Evolutionary conservation across 257 asterid species (phyloP).

Genomic region (Ilex asprella): DNA sequence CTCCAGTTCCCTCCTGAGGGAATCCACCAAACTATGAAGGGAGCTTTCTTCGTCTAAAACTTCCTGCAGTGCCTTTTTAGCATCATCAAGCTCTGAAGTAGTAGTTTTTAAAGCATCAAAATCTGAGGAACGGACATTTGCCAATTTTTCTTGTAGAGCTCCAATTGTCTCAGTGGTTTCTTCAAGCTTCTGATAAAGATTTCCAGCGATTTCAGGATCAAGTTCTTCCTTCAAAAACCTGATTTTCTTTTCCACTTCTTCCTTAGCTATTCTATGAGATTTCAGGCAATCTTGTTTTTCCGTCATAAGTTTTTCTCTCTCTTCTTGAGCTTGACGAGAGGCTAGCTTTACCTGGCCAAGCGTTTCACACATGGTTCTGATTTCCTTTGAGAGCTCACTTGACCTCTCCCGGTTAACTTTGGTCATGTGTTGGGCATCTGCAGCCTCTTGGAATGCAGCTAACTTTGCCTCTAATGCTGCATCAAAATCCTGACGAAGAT

Average conservation of each 20-base stretch:
- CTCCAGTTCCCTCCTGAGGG: conserved; percentile 13
- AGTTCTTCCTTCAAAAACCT: conserved; percentile 32
- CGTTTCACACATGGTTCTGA: conserved; percentile 23
- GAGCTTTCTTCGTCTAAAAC: conserved; percentile 10
- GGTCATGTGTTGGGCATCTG: conserved; percentile 41
- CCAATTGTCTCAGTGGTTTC: conserved; percentile 42
- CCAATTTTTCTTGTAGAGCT: conserved; percentile 28
- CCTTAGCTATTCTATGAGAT: conserved; percentile 30
- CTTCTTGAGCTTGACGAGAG: conserved; percentile 43
- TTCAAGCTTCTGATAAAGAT: conserved; percentile 48
- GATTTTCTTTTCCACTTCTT: conserved; percentile 32
- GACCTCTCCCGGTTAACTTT: conserved; percentile 33
- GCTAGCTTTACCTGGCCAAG: conserved; percentile 41
- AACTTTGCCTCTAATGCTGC: conserved; percentile 38
- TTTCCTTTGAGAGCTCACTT: conserved; percentile 44
- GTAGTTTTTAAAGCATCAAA: conserved; percentile 6
- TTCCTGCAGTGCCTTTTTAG: conserved; percentile 12
- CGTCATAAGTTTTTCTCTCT: conserved; percentile 27
- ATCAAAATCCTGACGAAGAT: conserved; percentile 48
- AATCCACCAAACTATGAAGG: conserved; percentile 9
- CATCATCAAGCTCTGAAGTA: conserved; percentile 11
- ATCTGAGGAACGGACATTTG: conserved; percentile 5
- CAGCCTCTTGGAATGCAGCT: conserved; percentile 45
- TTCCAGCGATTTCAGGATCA: conserved; percentile 19
- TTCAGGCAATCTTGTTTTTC: conserved; percentile 42